Percentiles rank a stretch among this genome's conserved stretches.
phyloP scores from a whole-genome alignment of 257 asterid species.

The Henckelia pumila region DNA sequence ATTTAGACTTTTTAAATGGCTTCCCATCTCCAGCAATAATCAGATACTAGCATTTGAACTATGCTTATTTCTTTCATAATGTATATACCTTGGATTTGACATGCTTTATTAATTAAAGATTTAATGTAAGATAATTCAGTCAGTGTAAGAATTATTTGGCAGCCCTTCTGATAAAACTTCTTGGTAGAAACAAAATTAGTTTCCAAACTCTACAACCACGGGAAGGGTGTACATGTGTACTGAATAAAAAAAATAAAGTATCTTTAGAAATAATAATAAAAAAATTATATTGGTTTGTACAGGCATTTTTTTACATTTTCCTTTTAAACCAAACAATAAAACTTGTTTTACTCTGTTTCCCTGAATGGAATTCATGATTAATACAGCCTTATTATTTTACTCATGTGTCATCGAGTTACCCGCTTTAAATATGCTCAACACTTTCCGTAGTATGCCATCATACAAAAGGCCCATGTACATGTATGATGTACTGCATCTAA shows the following conservation, averaged over 20 bases:
- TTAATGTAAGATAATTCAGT: no score
- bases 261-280: no score
- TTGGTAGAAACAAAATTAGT: not conserved
- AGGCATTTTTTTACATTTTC: no score
- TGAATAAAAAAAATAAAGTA: not conserved
- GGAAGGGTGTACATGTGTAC: not conserved
- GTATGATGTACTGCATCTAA: slow-evolving; percentile 16
- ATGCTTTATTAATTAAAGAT: not conserved
- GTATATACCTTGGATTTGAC: not conserved
- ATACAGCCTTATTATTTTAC: not conserved
- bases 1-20: not conserved
- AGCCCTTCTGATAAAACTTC: not conserved
- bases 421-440: slow-evolving; percentile 4
- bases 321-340: not conserved
- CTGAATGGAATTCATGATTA: not conserved
- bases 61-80: not conserved
- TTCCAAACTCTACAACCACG: not conserved
- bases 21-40: not conserved
- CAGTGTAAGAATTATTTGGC: not conserved
- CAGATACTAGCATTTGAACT: not conserved
- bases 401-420: not conserved
- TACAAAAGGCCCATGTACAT: slow-evolving; percentile 10
- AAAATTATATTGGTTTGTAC: not conserved
- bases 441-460: slow-evolving; percentile 5
- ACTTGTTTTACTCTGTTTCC: not conserved